Base-by-base conservation (phyloP, 257 asterid species). In the Solanum habrochaites region DNA sequence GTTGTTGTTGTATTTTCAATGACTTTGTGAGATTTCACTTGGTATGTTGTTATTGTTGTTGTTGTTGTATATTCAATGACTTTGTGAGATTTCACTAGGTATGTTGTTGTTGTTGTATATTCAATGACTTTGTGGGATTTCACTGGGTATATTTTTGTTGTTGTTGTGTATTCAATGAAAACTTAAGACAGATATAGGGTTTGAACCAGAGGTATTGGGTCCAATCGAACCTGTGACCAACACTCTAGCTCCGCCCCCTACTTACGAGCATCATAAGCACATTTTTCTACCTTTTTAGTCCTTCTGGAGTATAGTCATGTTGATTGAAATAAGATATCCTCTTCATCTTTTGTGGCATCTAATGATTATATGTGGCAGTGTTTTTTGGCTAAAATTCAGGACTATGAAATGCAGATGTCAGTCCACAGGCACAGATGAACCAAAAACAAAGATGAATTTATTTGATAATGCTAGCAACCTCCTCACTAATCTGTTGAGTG, bases 401-500 rank as follows among this genome's bases (percentile, higher is more conserved):
- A 72, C 42, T 86, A 87, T 83, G 83, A 78, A 71, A 56, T 91
- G 90, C 92, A 97, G 99, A 93, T 94, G 98, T 90, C 92, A 93
- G 86, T 92, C 98, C 5, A 88, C 93, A 43, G 90, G 91, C 85
- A 91, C 96, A 1, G 93, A 94, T 88, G 98, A 94, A 87, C 64
- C 90, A 40, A 95, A 95, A 94, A 85, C 93, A 43, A 86, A 93
- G 81, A 90, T 86, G 95, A 94, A 89, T 88, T 66, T 95, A 25
- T 72, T 95, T 15, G 99, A 97, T 93, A 94, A 94, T 90, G 98
- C 99, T 64, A 96, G 99, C 91, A 97, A 97, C 89, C 92, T 95
- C 78, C 99, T 97, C 27, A 97, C 99, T 43, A 94, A 93, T 91
- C 89, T 97, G 85, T 90, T 97, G 91, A 97, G 99, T 88, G 98